Conservation (phyloP, 345 rosid genomes). For the Clarkia xantiana region DNA sequence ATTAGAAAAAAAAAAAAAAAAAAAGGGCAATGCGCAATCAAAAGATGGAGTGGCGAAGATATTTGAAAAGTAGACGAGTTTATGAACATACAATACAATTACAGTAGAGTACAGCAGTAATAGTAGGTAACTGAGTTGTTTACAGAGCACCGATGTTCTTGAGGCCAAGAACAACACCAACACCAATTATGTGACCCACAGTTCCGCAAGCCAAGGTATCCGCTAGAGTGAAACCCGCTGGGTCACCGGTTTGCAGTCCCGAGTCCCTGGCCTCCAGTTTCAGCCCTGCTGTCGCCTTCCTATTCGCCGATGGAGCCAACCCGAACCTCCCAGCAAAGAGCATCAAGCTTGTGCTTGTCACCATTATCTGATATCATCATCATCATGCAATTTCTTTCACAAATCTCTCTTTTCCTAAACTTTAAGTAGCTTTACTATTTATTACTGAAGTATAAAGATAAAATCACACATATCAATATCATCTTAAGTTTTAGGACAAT, state of each 20-base stretch:
- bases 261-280: conserved; percentile 83
- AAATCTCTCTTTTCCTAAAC: too few relatives aligned
- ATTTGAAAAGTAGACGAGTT: too few relatives aligned
- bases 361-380: conserved; percentile 70
- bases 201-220: conserved; percentile 91
- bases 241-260: conserved; percentile 84
- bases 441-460: too few relatives aligned
- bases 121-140: too few relatives aligned
- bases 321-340: conserved; percentile 93
- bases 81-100: too few relatives aligned
- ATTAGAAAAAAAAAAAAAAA: too few relatives aligned
- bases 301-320: conserved; percentile 90
- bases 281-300: conserved; percentile 86
- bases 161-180: conserved; percentile 84
- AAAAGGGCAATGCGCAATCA: too few relatives aligned
- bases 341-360: conserved; percentile 72
- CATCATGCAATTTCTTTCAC: neutral
- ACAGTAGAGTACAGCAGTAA: too few relatives aligned
- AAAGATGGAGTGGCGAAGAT: too few relatives aligned
- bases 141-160: conserved; percentile 69
- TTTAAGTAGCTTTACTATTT: too few relatives aligned
- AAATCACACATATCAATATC: too few relatives aligned
- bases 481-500: too few relatives aligned
- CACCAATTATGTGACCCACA: conserved; percentile 84
- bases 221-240: conserved; percentile 90